Evolutionary conservation across 2,329 filamentous ascomycete species (phyloP).

Genomic region (Aspergillus sp.): DNA sequence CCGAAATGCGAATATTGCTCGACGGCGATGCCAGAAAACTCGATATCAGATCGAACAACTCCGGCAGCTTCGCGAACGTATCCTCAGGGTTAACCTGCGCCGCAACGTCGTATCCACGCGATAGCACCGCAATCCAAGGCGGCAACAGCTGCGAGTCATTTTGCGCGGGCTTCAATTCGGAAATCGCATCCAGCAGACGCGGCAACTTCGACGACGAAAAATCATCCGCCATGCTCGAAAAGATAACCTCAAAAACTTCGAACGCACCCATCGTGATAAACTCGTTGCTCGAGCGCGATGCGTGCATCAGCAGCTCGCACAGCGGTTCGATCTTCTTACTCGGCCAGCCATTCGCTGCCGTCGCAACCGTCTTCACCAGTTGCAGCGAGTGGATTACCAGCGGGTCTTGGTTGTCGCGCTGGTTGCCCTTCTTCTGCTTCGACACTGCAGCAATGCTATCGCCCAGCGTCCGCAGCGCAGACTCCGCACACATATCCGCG

Average conservation of each 20-base stretch:
- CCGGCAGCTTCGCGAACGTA: constrained; percentile 83
- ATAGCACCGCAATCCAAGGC: constrained; percentile 93
- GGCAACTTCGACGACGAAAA: constrained; percentile 84
- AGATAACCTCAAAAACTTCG: constrained; percentile 96
- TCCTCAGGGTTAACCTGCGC: constrained; percentile 83
- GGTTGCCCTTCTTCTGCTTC: constrained; percentile 59
- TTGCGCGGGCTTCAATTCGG: constrained; percentile 80
- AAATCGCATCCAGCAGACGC: constrained; percentile 81
- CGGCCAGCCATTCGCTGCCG: constrained; percentile 87
- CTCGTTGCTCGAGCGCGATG: constrained; percentile 85
- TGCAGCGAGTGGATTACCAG: constrained; percentile 86
- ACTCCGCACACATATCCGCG: constrained; percentile 92
- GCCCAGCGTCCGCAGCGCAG: constrained; percentile 71
- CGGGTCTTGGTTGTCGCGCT: constrained; percentile 61
- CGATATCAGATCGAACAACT: constrained; percentile 72
- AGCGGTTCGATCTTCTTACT: constrained; percentile 90
- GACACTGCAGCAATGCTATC: constrained; percentile 61
- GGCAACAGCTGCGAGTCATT: constrained; percentile 93
- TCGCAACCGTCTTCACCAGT: constrained; percentile 80
- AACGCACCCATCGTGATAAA: constrained; percentile 95
- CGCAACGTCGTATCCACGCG: constrained; percentile 87
- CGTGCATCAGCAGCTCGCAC: constrained; percentile 80
- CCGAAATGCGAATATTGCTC: constrained; percentile 88
- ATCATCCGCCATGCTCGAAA: constrained; percentile 82
- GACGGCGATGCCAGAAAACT: constrained; percentile 79